phyloP scores from a whole-genome alignment of 2,329 filamentous ascomycete genomes.

The Basipetospora chlamydospora region DNA sequence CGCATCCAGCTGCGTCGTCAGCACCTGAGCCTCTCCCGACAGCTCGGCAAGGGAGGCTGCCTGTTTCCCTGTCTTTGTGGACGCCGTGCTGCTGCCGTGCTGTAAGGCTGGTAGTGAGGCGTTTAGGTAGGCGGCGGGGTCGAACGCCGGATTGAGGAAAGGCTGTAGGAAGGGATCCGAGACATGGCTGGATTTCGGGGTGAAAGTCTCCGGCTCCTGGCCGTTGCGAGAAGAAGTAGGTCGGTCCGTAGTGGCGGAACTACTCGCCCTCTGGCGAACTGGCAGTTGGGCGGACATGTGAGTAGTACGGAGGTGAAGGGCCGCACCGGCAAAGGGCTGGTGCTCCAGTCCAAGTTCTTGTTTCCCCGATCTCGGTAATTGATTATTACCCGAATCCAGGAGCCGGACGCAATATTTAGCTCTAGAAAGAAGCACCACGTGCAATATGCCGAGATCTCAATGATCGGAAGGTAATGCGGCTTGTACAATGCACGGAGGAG shows the following conservation, averaged over 20 bases:
- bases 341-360: too few species aligned
- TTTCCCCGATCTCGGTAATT: too few species aligned
- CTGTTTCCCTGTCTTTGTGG: slow-evolving; percentile 10
- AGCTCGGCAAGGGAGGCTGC: slow-evolving; percentile 55
- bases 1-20: slow-evolving; percentile 78
- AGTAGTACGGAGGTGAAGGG: neutral
- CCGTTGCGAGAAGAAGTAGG: slow-evolving; percentile 18
- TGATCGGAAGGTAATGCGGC: too few species aligned
- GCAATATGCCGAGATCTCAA: too few species aligned
- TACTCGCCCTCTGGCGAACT: slow-evolving; percentile 31
- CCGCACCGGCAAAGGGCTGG: too few species aligned
- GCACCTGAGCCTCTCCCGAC: slow-evolving; percentile 64
- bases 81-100: slow-evolving; percentile 18
- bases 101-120: slow-evolving; percentile 56
- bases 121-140: slow-evolving; percentile 78
- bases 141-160: slow-evolving; percentile 65
- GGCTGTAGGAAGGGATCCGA: slow-evolving; percentile 58
- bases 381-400: too few species aligned
- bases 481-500: too few species aligned
- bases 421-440: too few species aligned
- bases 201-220: slow-evolving; percentile 22
- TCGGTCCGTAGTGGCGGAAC: slow-evolving; percentile 24
- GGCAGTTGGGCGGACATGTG: slow-evolving; percentile 16
- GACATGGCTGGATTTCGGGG: slow-evolving; percentile 46
- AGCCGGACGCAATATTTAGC: too few species aligned